Evolutionary conservation across 1,284 basidiomycete genomes (phyloP), one percentile per base, ranked within the genome.

Genomic region (Vanrija sp.): DNA sequence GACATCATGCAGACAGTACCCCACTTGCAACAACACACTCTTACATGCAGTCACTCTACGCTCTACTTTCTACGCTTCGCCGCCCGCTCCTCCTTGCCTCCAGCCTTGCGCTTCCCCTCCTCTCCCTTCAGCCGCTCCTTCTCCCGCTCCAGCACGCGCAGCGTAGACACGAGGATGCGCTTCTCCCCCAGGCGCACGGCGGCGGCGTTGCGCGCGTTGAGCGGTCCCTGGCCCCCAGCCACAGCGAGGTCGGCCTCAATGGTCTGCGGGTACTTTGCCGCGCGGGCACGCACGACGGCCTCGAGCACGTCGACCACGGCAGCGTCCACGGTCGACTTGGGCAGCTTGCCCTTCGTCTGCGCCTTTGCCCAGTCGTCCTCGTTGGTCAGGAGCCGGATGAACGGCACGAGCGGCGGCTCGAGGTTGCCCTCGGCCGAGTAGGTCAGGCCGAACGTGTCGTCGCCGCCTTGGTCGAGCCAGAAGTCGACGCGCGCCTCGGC

Each of bases 401-500:
- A 84, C 0, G 87, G 85, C 20, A 89, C 71, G 24, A 95, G 75
- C 12, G 82, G 81, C 12, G 80, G 77, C 23, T 48, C 42, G 15
- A 42, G 39, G 20, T 42, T 19, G 37, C 37, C 37, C 2, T 48
- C 48, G 9, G 78, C 79, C 10, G 50, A 41, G 54, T 83, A 82
- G 24, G 86, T 64, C 1, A 85, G 73, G 59, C 87, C 85, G 8
- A 85, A 82, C 54, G 86, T 87, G 60, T 97, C 92, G 60, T 95
- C 92, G 18, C 88, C 85, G 3, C 88, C 89, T 69, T 87, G 83
- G 60, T 94, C 89, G 8, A 95, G 77, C 88, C 91, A 93, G 84
- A 87, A 92, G 59, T 95, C 89, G 9, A 94, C 85, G 18, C 89
- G 80, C 56, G 84, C 48, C 6, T 31, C 45, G 8, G 47, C 37